phyloP scores from a whole-genome alignment of 352 stramenopile genomes.

The Phytophthora tentaculata region DNA sequence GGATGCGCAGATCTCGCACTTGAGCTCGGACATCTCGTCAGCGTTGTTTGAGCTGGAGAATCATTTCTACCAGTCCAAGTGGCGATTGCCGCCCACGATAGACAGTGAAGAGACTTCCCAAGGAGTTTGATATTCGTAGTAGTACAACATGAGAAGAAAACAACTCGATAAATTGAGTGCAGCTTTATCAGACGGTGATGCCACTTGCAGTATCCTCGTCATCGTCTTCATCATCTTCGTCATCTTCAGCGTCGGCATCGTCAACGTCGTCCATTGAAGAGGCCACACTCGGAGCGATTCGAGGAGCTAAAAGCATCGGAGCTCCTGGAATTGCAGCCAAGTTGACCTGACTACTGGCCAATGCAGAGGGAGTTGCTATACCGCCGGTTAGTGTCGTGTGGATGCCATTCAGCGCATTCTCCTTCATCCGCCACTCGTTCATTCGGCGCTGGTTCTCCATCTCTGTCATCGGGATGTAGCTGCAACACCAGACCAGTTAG shows the following conservation, averaged over 20 bases:
- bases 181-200: slow-evolving; percentile 30
- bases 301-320: slow-evolving; percentile 31
- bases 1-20: slow-evolving; percentile 76
- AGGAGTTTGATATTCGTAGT: slow-evolving; percentile 10
- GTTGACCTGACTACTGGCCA: slow-evolving; percentile 21
- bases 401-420: slow-evolving; percentile 56
- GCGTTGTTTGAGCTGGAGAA: slow-evolving; percentile 85
- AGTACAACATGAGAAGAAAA: slow-evolving; percentile 22
- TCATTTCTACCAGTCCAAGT: slow-evolving; percentile 88
- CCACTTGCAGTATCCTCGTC: slow-evolving; percentile 62
- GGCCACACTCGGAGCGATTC: slow-evolving; percentile 28
- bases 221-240: slow-evolving; percentile 56
- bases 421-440: slow-evolving; percentile 81
- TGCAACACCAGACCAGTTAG: slow-evolving; percentile 28
- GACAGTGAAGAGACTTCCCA: slow-evolving; percentile 24
- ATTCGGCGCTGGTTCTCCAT: slow-evolving; percentile 77
- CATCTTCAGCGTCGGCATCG: slow-evolving; percentile 48
- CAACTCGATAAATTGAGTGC: slow-evolving; percentile 10
- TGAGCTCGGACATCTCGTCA: slow-evolving; percentile 81
- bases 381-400: slow-evolving; percentile 27
- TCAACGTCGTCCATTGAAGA: slow-evolving; percentile 44
- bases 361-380: slow-evolving; percentile 24
- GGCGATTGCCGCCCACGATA: slow-evolving; percentile 46
- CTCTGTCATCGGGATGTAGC: slow-evolving; percentile 80
- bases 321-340: slow-evolving; percentile 22